Percentiles rank a stretch among this genome's conserved stretches.
Evolutionary conservation across 352 stramenopile genomes (phyloP).

Genomic region (Phytophthora crassamura): DNA sequence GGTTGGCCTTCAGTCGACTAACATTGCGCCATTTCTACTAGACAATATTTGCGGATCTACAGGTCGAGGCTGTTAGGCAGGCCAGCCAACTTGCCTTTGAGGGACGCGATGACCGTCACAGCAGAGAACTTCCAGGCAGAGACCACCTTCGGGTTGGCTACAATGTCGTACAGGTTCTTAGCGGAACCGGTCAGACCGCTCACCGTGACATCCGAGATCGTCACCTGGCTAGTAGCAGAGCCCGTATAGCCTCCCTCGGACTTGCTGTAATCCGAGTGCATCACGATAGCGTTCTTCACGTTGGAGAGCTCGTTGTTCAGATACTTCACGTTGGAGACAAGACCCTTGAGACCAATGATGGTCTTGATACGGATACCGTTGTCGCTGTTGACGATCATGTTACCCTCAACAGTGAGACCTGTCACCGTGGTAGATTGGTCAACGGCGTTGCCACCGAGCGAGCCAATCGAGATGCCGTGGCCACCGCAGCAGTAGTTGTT

Average conservation of each 20-base stretch:
- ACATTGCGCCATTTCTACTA: not conserved
- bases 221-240: conserved; percentile 28
- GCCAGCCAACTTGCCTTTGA: not conserved
- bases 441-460: conserved; percentile 19
- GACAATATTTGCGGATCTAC: not conserved
- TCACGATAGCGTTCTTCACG: no score
- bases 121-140: conserved; percentile 27
- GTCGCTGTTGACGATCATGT: conserved; percentile 33
- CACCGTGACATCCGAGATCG: conserved; percentile 32
- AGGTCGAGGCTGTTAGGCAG: not conserved
- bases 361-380: conserved; percentile 35
- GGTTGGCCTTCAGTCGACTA: conserved; percentile 13
- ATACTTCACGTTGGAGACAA: conserved; percentile 24
- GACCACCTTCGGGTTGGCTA: conserved; percentile 22
- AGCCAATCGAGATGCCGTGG: conserved; percentile 36
- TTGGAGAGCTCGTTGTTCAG: conserved; percentile 23
- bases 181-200: conserved; percentile 24
- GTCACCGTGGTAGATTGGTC: conserved; percentile 23
- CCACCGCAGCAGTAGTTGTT: conserved; percentile 32
- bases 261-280: conserved; percentile 29
- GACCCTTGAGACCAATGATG: conserved; percentile 18
- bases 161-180: conserved; percentile 26
- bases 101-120: not conserved
- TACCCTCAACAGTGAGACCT: conserved; percentile 22
- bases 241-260: conserved; percentile 14